phyloP scores from a whole-genome alignment of 441 rosid genomes.

The Euphorbia celastroides region DNA sequence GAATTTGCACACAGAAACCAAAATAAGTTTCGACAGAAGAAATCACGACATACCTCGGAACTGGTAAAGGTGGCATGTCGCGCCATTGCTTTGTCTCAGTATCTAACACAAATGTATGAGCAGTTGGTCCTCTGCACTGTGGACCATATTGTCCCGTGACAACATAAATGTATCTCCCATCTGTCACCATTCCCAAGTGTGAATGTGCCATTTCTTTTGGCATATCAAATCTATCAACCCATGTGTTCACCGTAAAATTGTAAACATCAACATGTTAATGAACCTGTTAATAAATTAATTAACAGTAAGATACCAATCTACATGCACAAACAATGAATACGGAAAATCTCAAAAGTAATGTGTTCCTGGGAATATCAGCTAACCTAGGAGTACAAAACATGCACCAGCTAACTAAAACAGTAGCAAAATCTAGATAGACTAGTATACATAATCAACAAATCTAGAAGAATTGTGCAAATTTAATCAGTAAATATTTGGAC shows the following conservation, averaged over 20 bases:
- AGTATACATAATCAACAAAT: not conserved
- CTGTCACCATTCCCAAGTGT: constrained; percentile 95
- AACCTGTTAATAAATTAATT: constrained; percentile 36
- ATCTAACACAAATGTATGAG: constrained; percentile 75
- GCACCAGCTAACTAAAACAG: not conserved
- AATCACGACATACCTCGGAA: constrained; percentile 88
- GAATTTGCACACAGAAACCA: too few relatives aligned
- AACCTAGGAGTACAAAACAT: not conserved
- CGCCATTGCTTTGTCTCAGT: constrained; percentile 74
- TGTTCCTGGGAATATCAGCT: not conserved
- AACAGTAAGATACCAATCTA: not conserved
- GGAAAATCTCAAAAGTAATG: not conserved
- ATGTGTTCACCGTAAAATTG: constrained; percentile 67
- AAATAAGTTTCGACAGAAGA: constrained; percentile 5
- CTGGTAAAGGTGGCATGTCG: constrained; percentile 61
- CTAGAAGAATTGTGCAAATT: not conserved
- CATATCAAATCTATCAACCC: constrained; percentile 91
- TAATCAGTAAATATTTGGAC: not conserved
- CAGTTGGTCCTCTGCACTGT: constrained; percentile 88
- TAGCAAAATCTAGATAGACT: not conserved
- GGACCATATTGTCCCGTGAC: constrained; percentile 94
- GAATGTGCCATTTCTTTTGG: constrained; percentile 99
- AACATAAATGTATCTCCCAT: constrained; percentile 80
- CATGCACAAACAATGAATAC: not conserved
- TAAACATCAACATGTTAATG: constrained; percentile 91